Evolutionary conservation across 371 early-diverging fungal genomes (phyloP).

Genomic region (Mortierella sp.): DNA sequence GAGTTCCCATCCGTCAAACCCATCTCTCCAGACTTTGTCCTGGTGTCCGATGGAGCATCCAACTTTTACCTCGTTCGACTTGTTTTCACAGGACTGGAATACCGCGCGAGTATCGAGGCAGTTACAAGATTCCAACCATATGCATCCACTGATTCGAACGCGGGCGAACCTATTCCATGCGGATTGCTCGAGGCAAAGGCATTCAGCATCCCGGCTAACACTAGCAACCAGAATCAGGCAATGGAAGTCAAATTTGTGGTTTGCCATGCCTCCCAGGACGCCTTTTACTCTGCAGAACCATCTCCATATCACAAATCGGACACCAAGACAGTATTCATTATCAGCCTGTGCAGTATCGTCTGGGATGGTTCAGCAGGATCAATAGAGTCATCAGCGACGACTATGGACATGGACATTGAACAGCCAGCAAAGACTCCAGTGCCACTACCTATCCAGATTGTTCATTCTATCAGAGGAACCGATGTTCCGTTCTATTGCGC

Average conservation of each 20-base stretch:
- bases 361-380: constrained; percentile 5
- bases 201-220: constrained; percentile 20
- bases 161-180: constrained; percentile 20
- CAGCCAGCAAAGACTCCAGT: neutral
- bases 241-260: constrained; percentile 46
- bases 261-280: constrained; percentile 26
- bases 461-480: constrained; percentile 67
- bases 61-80: constrained; percentile 38
- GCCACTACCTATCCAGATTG: constrained; percentile 1
- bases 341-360: constrained; percentile 36
- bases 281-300: constrained; percentile 41
- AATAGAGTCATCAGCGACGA: neutral
- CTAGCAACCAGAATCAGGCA: constrained; percentile 6
- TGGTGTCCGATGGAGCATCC: constrained; percentile 51
- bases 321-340: constrained; percentile 49
- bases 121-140: constrained; percentile 17
- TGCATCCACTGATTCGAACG: neutral
- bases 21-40: constrained; percentile 43
- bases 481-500: constrained; percentile 76
- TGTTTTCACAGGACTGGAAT: constrained; percentile 13
- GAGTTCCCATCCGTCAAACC: constrained; percentile 52
- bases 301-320: constrained; percentile 40
- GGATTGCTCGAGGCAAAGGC: constrained; percentile 53
- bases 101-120: constrained; percentile 35
- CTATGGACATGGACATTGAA: constrained; percentile 14